A percentile compares a stretch with the other conserved stretches of the same genome.
Evolutionary conservation across 176 grass and related monocot species (phyloP).

Genomic region (Lolium multiflorum): DNA sequence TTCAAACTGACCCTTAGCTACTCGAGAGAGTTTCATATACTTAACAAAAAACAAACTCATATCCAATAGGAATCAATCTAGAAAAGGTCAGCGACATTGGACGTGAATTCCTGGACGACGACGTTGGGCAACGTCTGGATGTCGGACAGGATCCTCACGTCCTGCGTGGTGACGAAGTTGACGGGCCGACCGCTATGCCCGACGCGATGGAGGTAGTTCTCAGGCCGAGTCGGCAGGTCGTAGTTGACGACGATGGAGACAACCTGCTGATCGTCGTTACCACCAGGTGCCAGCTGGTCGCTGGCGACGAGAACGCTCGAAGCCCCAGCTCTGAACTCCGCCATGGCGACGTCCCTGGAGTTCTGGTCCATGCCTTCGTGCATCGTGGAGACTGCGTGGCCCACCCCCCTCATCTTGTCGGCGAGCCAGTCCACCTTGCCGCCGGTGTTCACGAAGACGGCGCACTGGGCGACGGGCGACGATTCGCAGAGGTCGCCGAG

Average conservation of each 20-base stretch:
- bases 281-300: constrained; percentile 47
- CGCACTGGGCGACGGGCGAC: constrained; percentile 61
- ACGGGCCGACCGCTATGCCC: constrained; percentile 79
- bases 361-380: constrained; percentile 90
- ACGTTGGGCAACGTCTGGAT: constrained; percentile 72
- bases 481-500: constrained; percentile 70
- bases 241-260: constrained; percentile 71
- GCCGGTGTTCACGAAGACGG: constrained; percentile 80
- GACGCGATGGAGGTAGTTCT: constrained; percentile 82
- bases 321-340: constrained; percentile 73
- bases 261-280: constrained; percentile 61
- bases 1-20: no score
- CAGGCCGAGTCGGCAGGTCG: constrained; percentile 64
- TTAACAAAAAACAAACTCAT: no score
- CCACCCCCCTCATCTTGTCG: constrained; percentile 71
- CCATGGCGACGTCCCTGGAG: constrained; percentile 81
- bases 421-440: constrained; percentile 91
- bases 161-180: constrained; percentile 72
- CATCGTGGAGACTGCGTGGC: constrained; percentile 66
- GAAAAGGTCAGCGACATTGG: no score
- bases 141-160: constrained; percentile 70
- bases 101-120: constrained; percentile 46
- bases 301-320: constrained; percentile 76
- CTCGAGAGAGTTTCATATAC: no score
- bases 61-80: no score